These are phyloP conservation scores for Helotiales sp. DNA, from an alignment of 2,329 filamentous ascomycete genomes.

Conservation along the genomic window DNA sequence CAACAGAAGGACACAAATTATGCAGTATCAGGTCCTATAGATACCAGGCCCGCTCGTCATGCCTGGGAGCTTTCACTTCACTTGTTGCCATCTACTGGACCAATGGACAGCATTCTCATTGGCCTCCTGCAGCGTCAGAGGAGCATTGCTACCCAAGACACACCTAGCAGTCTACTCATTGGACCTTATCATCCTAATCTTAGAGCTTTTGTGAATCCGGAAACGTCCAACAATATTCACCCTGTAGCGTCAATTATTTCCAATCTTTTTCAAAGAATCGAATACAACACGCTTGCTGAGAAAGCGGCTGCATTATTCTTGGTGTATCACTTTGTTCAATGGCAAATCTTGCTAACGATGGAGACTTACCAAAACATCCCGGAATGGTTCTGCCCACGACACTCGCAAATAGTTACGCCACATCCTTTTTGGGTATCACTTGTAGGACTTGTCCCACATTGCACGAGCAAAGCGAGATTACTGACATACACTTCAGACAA, in stretches of 20 bases:
- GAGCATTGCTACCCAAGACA: slow-evolving; percentile 40
- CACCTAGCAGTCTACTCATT: slow-evolving; percentile 40
- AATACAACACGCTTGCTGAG: slow-evolving; percentile 27
- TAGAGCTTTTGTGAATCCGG: slow-evolving; percentile 43
- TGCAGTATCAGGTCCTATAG: neutral
- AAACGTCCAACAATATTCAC: slow-evolving; percentile 37
- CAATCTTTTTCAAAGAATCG: slow-evolving; percentile 33
- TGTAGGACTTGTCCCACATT: slow-evolving; percentile 28
- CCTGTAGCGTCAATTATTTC: slow-evolving; percentile 40
- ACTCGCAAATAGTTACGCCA: slow-evolving; percentile 42
- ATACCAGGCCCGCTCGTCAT: slow-evolving; percentile 32
- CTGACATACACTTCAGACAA: slow-evolving; percentile 44
- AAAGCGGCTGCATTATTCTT: slow-evolving; percentile 31
- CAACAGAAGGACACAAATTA: slow-evolving; percentile 4
- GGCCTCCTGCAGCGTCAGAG: slow-evolving; percentile 47
- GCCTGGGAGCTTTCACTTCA: slow-evolving; percentile 46
- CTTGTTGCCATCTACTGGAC: slow-evolving; percentile 41
- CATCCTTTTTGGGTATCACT: slow-evolving; percentile 42
- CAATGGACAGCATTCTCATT: slow-evolving; percentile 45
- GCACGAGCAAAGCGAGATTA: slow-evolving; percentile 23
- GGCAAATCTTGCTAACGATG: slow-evolving; percentile 35
- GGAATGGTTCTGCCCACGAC: slow-evolving; percentile 33
- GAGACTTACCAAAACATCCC: slow-evolving; percentile 34
- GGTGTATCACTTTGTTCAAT: slow-evolving; percentile 35
- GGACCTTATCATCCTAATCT: slow-evolving; percentile 45